Evolutionary conservation across 257 asterid species (phyloP), one percentile per base, ranked within the genome.

Genomic region (Solanum habrochaites): DNA sequence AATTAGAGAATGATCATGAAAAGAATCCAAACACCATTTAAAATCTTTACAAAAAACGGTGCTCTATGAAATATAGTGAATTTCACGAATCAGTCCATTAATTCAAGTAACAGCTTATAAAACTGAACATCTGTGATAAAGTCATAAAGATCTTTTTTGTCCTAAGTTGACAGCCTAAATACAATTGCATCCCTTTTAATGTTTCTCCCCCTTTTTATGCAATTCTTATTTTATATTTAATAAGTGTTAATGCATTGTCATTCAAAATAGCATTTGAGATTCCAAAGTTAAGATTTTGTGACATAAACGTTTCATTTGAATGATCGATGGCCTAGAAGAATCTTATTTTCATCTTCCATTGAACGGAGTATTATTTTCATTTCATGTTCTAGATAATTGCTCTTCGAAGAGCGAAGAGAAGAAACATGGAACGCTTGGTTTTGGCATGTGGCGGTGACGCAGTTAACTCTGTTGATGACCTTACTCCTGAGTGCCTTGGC

Each of bases 371-470:
- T 80, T 20, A 47, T 80, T 27, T 18, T 7, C 13, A 29, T 80
- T 85, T 71, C 12, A 40, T 47, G 10, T 66, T 35, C 32, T 85
- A 96, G 99, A 95, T 96, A 88, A 90, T 96, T 92, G 99, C 98
- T 82, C 93, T 96, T 85, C 92, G 99, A 91, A 94, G 99, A 91
- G 99, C 99, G 0, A 97, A 97, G 89, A 94, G 98, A 90, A 94
- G 99, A 88, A 97, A 97, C 83, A 97, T 97, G 99, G 99, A 97
- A 88, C 93, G 99, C 43, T 90, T 97, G 92, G 91, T 97, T 90
- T 92, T 97, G 94, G 98, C 99, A 86, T 97, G 99, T 89, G 99
- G 99, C 45, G 99, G 99, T 81, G 99, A 97, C 74, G 98, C 98
- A 74, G 97, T 97, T 85, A 95, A 97, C 89, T 97, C 99, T 60